Evolutionary conservation across 352 stramenopile species (phyloP), one percentile per base, ranked within the genome.

Genomic region (Phytophthora lateralis): DNA sequence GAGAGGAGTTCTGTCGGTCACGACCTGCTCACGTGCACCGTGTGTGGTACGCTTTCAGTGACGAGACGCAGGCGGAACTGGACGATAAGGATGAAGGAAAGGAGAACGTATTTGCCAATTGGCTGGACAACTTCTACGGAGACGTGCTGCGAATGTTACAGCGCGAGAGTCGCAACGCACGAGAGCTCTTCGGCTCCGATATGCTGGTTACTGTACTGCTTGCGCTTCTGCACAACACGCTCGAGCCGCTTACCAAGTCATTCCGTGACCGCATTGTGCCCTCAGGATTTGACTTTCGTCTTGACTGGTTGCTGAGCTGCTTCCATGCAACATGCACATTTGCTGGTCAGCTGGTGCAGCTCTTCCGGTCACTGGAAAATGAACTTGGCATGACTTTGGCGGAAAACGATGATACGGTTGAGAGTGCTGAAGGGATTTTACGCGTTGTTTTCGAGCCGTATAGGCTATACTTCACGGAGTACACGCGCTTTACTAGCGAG

Each of bases 101-200:
- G 1, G 55, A 66, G 11, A 32, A 46, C 32, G 3, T 1, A 0
- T 85, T 89, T 51, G 41, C 55, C 4, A 43, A 12, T 6, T 90
- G 81, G 80, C 65, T 92, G 3, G 71, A 82, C 6, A 59, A 27
- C 0, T 92, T 92, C 17, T 92, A 90, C 54, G 51, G 11, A 11
- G 63, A 89, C 29, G 72, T 89, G 41, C 34, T 81, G 15, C 62
- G 57, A 4, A 82, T 90, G 78, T 52, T 93, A 21, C 71, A 85
- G 60, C 71, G 68, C 3, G 84, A 93, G 52, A 78, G 54, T 21
- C 55, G 64, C 11, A 66, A 78, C 39, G 63, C 66, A 4, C 58
- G 39, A 15, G 76, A 85, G 29, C 66, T 93, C 32, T 93, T 91
- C 56, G 74, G 73, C 1, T 6, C 43, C 0, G 55, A 73, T 7